Evolutionary conservation across 2,329 filamentous ascomycete species (phyloP).

Genomic region (Basipetospora sp.): DNA sequence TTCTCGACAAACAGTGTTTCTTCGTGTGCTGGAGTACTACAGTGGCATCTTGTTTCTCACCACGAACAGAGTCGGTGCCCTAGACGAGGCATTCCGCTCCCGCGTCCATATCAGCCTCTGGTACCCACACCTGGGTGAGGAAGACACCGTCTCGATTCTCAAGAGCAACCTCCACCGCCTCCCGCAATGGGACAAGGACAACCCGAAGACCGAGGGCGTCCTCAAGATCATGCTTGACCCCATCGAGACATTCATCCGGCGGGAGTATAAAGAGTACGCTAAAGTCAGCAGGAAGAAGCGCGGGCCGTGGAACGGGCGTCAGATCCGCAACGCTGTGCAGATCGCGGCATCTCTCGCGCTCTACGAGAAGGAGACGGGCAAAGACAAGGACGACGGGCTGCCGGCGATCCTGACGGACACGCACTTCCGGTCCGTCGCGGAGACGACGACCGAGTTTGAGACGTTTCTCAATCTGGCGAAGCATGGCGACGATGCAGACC

Average conservation of each 20-base stretch:
- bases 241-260: too few species aligned
- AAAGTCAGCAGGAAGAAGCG: too few species aligned
- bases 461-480: too few species aligned
- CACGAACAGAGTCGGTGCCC: constrained; percentile 32
- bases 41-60: constrained; percentile 33
- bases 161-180: constrained; percentile 24
- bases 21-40: constrained; percentile 33
- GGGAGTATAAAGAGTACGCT: too few species aligned
- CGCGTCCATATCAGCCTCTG: constrained; percentile 30
- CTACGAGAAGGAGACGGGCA: constrained; percentile 12
- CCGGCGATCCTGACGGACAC: too few species aligned
- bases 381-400: too few species aligned
- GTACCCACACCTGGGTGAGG: constrained; percentile 25
- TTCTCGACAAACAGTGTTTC: constrained; percentile 22
- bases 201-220: too few species aligned
- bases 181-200: too few species aligned
- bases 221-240: not conserved
- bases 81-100: constrained; percentile 36
- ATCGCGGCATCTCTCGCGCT: constrained; percentile 23
- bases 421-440: too few species aligned
- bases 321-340: constrained; percentile 24
- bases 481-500: too few species aligned
- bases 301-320: constrained; percentile 23
- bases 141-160: constrained; percentile 27
- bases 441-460: too few species aligned